Percentiles rank a stretch among this genome's conserved stretches.
These are phyloP conservation scores for Penicillium alfredii DNA, from an alignment of 495 filamentous ascomycete genomes.

Conservation along the genomic window DNA sequence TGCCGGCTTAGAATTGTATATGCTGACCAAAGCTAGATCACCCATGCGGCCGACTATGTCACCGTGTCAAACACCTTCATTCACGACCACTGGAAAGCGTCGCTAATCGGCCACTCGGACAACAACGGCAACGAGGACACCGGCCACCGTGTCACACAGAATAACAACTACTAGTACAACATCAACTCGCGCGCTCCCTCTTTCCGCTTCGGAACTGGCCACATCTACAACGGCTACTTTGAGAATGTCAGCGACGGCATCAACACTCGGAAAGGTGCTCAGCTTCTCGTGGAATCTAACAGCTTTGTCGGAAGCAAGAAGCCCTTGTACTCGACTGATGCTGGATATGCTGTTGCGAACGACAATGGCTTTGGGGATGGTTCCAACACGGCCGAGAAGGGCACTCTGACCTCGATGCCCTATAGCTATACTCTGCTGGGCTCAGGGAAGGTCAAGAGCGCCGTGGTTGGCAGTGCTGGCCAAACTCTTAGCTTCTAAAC, in stretches of 20 bases:
- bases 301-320: slow-evolving; percentile 45
- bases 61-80: slow-evolving; percentile 47
- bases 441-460: slow-evolving; percentile 34
- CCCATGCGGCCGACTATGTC: slow-evolving; percentile 45
- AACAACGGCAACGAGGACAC: slow-evolving; percentile 39
- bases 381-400: slow-evolving; percentile 39
- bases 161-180: slow-evolving; percentile 59
- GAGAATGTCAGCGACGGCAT: slow-evolving; percentile 49
- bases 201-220: slow-evolving; percentile 58
- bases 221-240: slow-evolving; percentile 47
- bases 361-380: slow-evolving; percentile 53
- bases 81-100: slow-evolving; percentile 62
- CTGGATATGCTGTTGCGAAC: slow-evolving; percentile 43
- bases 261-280: slow-evolving; percentile 61
- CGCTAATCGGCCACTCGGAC: slow-evolving; percentile 54
- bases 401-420: slow-evolving; percentile 44
- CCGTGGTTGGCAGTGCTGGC: slow-evolving; percentile 47
- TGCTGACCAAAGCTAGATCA: slow-evolving; percentile 17
- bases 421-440: slow-evolving; percentile 48
- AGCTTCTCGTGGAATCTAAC: slow-evolving; percentile 57
- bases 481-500: slow-evolving; percentile 50
- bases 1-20: too few species aligned
- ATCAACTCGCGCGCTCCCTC: slow-evolving; percentile 55
- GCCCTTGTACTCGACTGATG: slow-evolving; percentile 51
- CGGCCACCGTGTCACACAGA: slow-evolving; percentile 53